phyloP scores from a whole-genome alignment of 495 filamentous ascomycete species.

The Pseudevernia furfuracea region DNA sequence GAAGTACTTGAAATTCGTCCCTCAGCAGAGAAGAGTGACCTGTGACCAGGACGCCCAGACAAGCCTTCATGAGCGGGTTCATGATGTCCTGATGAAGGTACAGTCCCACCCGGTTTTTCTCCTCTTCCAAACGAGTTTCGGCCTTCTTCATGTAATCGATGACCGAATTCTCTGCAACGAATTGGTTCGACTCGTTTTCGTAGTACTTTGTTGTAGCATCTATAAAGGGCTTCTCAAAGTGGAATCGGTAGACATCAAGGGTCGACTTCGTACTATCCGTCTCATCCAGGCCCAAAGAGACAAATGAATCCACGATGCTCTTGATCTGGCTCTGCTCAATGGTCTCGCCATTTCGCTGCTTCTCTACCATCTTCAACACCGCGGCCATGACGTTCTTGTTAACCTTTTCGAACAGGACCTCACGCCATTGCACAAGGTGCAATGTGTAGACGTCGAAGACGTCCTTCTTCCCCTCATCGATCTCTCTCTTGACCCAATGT shows the following conservation, averaged over 20 bases:
- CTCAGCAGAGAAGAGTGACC: conserved; percentile 75
- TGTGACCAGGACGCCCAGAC: conserved; percentile 81
- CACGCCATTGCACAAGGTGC: conserved; percentile 89
- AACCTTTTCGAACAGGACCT: conserved; percentile 77
- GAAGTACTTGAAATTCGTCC: conserved; percentile 92
- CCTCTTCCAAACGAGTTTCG: conserved; percentile 81
- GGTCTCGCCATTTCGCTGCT: conserved; percentile 94
- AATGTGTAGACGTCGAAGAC: conserved; percentile 97
- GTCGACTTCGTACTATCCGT: conserved; percentile 88
- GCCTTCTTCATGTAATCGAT: conserved; percentile 99
- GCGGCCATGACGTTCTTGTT: conserved; percentile 88
- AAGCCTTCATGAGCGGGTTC: conserved; percentile 71
- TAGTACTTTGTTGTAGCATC: conserved; percentile 79
- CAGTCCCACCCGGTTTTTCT: conserved; percentile 87
- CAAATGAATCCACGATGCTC: conserved; percentile 93
- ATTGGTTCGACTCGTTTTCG: conserved; percentile 83
- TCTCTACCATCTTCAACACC: conserved; percentile 91
- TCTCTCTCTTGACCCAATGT: conserved; percentile 98
- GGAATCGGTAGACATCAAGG: conserved; percentile 82
- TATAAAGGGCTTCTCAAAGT: conserved; percentile 91
- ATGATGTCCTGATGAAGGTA: conserved; percentile 89
- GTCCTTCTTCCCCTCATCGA: conserved; percentile 98
- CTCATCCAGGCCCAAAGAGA: conserved; percentile 90
- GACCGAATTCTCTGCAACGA: conserved; percentile 92
- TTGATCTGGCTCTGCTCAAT: conserved; percentile 97